These are phyloP conservation scores for Pisolithus marmoratus DNA, from an alignment of 768 basidiomycete species.

Conservation along the genomic window DNA sequence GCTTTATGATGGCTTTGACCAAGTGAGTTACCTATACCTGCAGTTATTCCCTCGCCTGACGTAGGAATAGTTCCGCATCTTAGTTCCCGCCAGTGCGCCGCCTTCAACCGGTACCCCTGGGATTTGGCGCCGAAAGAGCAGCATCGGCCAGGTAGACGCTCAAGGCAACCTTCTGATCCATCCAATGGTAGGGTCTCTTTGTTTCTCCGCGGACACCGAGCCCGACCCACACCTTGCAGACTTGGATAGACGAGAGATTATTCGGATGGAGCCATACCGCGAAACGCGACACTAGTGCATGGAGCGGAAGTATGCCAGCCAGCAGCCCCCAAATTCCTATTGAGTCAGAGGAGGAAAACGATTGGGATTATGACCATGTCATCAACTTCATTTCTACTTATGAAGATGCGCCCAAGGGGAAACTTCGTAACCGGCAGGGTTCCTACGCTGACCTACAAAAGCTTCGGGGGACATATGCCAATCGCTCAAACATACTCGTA, in stretches of 20 bases:
- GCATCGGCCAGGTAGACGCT: constrained; percentile 76
- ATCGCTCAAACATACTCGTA: constrained; percentile 6
- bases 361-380: constrained; percentile 89
- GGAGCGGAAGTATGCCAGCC: constrained; percentile 55
- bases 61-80: constrained; percentile 59
- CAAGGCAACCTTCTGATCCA: constrained; percentile 82
- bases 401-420: constrained; percentile 39
- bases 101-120: constrained; percentile 72
- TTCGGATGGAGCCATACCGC: constrained; percentile 88
- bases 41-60: constrained; percentile 1
- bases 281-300: constrained; percentile 74
- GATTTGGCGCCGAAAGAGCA: constrained; percentile 74
- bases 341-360: constrained; percentile 80
- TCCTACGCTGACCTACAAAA: constrained; percentile 80
- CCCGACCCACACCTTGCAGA: constrained; percentile 29
- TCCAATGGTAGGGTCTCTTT: constrained; percentile 59
- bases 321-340: constrained; percentile 69
- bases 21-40: constrained; percentile 40
- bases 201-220: not conserved
- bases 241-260: constrained; percentile 89
- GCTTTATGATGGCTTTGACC: constrained; percentile 81
- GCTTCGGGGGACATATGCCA: constrained; percentile 37
- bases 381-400: constrained; percentile 57
- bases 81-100: constrained; percentile 76
- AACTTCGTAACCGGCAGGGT: constrained; percentile 56